Percentiles rank a stretch among this genome's conserved stretches.
Conservation (phyloP, 768 basidiomycete genomes). For the Hirschioporus abietinus region DNA sequence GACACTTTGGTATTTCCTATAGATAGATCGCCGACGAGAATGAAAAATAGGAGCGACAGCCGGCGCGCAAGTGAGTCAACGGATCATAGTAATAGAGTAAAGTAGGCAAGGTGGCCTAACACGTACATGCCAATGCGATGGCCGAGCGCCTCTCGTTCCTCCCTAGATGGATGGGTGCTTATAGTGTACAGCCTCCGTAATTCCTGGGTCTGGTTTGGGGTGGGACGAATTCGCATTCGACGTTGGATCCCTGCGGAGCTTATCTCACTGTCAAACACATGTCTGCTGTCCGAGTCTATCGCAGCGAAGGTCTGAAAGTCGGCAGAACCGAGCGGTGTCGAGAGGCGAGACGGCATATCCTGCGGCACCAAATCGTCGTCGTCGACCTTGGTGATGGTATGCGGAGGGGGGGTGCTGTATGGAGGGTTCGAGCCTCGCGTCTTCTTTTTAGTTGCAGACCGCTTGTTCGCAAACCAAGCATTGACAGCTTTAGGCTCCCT, state of each 20-base stretch:
- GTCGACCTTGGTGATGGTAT: constrained; percentile 38
- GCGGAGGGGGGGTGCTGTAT: constrained; percentile 17
- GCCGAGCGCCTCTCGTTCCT: constrained; percentile 61
- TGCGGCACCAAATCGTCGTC: constrained; percentile 37
- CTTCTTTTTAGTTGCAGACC: constrained; percentile 76
- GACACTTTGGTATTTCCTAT: constrained; percentile 73
- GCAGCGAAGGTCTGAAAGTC: constrained; percentile 36
- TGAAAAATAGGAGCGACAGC: not conserved
- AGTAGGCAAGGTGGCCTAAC: not conserved
- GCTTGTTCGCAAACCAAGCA: constrained; percentile 85
- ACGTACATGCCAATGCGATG: constrained; percentile 73
- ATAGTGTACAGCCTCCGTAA: constrained; percentile 58
- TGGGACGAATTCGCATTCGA: constrained; percentile 60
- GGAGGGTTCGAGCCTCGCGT: constrained; percentile 12
- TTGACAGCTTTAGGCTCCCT: constrained; percentile 86
- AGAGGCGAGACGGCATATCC: constrained; percentile 28
- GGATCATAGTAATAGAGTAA: not conserved
- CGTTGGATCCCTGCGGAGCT: constrained; percentile 39
- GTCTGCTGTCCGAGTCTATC: constrained; percentile 43
- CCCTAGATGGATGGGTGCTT: constrained; percentile 63
- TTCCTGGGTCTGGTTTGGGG: constrained; percentile 61
- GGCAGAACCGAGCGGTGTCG: constrained; percentile 29
- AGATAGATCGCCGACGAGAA: constrained; percentile 12
- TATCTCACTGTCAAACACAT: constrained; percentile 37
- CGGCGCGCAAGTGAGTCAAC: not conserved